Evolutionary conservation across 2,329 filamentous ascomycete genomes (phyloP), one percentile per base, ranked within the genome.

Genomic region (Blastomyces gilchristii): DNA sequence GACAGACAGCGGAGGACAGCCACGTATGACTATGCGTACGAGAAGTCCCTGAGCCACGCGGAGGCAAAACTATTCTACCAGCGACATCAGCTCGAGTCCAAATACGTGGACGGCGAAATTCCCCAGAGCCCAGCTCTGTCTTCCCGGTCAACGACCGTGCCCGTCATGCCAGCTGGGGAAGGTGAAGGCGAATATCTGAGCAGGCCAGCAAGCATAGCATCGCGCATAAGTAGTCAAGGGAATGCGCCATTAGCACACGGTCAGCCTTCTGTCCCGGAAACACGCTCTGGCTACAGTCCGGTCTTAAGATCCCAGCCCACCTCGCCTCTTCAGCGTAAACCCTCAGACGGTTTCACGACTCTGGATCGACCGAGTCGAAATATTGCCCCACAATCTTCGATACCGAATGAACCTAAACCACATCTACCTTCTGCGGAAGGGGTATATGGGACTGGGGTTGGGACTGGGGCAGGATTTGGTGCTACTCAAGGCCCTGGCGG

Each of bases 41-140:
- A 99, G 76, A 95, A 94, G 71, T 90, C 93, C 71, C 89, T 96
- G 86, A 95, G 88, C 71, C 91, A 96, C 75, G 87, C 90, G 34
- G 94, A 99, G 74, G 90, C 93, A 64, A 97, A 96, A 76, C 83
- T 97, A 66, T 96, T 97, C 78, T 99, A 96, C 75, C 93, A 97
- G 77, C 84, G 90, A 68, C 91, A 90, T 75, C 89, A 91, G 75
- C 80, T 87, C 63, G 88, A 87, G 66, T 80, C 77, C 50, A 79
- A 72, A 63, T 72, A 69, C 63, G 69, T 66, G 3, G 74, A 71
- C 34, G 72, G 69, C 28, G 72, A 75, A 65, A 66, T 71, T 71
- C 71, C 77, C 69, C 65, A 76, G 71, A 71, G 73, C 67, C 70
- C 76, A 66, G 66, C 70, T 58, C 64, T 70, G 52, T 65, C 69